phyloP scores from a whole-genome alignment of 169 alveolate genomes.

The Eimeria falciformis region DNA sequence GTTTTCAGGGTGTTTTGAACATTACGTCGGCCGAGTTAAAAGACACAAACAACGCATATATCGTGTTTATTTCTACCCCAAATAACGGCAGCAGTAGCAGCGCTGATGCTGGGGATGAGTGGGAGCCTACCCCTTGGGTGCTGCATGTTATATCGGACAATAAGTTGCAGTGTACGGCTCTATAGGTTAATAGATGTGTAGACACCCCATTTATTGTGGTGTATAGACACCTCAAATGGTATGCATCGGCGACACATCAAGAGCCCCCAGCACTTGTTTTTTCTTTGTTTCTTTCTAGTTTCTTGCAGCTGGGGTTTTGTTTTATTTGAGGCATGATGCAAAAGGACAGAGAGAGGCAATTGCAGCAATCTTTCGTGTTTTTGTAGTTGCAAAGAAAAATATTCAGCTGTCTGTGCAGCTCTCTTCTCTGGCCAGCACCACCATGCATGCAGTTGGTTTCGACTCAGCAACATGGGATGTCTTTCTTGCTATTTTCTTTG shows the following conservation, averaged over 20 bases:
- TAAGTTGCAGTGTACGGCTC: conserved; percentile 36
- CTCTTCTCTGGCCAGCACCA: background rate
- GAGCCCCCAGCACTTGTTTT: conserved; percentile 15
- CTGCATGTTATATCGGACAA: conserved; percentile 34
- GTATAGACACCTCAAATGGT: background rate
- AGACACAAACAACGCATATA: conserved; percentile 23
- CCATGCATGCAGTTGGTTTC: background rate
- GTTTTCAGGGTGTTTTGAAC: conserved; percentile 8
- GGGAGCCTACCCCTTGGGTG: conserved; percentile 55
- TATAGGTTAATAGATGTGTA: background rate
- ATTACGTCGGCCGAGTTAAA: conserved; percentile 23
- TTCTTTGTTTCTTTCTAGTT: background rate
- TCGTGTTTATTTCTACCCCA: conserved; percentile 43
- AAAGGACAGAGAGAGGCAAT: too few relatives aligned
- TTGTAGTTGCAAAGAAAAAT: background rate
- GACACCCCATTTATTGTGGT: background rate
- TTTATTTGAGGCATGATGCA: conserved; percentile 29
- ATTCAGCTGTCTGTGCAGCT: background rate
- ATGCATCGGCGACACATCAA: background rate
- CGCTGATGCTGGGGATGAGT: conserved; percentile 37
- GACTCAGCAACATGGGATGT: background rate
- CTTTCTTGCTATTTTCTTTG: too few relatives aligned
- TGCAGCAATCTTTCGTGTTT: background rate
- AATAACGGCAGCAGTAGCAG: conserved; percentile 17
- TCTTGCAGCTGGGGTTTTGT: conserved; percentile 24